Evolutionary conservation across 2,329 filamentous ascomycete species (phyloP), one percentile per base, ranked within the genome.

Genomic region (Colletotrichum tropicicola): DNA sequence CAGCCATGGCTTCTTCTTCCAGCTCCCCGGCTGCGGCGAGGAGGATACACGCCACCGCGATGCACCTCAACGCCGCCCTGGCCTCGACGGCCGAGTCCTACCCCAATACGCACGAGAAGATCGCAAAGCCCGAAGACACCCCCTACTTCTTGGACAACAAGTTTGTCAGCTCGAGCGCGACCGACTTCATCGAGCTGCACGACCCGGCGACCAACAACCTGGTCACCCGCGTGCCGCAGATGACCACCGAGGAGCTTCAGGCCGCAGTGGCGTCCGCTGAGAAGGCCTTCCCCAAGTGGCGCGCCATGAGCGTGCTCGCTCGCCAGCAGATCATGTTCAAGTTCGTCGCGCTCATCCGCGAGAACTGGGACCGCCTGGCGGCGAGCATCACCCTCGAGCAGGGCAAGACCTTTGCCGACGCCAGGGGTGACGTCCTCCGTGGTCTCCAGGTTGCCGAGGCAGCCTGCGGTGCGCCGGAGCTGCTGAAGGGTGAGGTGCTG

Each of bases 241-340:
- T 89, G 79, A 95, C 92, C 13, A 87, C 92, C 74, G 89, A 82
- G 61, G 92, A 96, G 83, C 87, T 96, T 72, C 86, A 86, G 77
- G 90, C 90, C 13, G 91, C 89, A 6, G 91, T 94, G 3, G 90
- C 88, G 69, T 92, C 91, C 74, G 92, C 92, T 5, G 82, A 91
- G 79, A 89, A 88, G 79, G 92, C 92, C 1, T 95, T 93, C 77
- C 87, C 89, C 68, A 83, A 83, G 53, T 96, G 92, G 92, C 88
- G 83, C 71, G 83, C 85, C 68, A 94, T 88, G 25, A 92, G 88
- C 75, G 82, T 95, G 68, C 84, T 96, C 69, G 82, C 87, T 68
- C 85, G 92, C 68, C 92, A 96, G 83, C 89, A 92, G 80, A 90
- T 95, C 80, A 93, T 95, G 91, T 95, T 96, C 85, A 91, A 91